Conservation (phyloP, 208 protist species). For the Zelonia costaricensis region DNA sequence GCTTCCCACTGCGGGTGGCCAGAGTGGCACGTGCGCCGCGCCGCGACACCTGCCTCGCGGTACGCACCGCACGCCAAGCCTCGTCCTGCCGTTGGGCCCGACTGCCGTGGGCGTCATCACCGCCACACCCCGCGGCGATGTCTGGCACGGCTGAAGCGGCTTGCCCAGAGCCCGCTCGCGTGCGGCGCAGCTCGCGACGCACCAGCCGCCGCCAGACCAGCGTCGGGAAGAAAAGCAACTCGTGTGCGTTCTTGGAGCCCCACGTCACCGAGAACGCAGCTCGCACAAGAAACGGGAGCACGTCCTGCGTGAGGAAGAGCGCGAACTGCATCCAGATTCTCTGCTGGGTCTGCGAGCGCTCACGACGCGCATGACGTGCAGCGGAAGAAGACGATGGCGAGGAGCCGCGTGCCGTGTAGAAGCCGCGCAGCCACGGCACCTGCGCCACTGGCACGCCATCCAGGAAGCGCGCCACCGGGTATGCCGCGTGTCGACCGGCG, state of each 20-base stretch:
- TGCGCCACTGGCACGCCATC: conserved; percentile 46
- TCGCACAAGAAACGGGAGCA: conserved; percentile 60
- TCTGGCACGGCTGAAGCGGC: too few species aligned
- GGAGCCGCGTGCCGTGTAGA: conserved; percentile 32
- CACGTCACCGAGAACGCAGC: conserved; percentile 66
- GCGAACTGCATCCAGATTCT: conserved; percentile 63
- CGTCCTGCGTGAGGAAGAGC: conserved; percentile 66
- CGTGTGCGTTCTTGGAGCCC: conserved; percentile 43
- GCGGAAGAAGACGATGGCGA: conserved; percentile 5
- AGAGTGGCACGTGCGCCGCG: conserved; percentile 7
- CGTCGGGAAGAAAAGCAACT: conserved; percentile 55
- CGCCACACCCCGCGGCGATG: neutral
- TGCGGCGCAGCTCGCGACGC: conserved; percentile 37
- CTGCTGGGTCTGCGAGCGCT: conserved; percentile 69
- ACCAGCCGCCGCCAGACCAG: conserved; percentile 54
- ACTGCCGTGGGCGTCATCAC: neutral
- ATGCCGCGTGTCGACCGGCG: conserved; percentile 38
- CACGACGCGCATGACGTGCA: conserved; percentile 14
- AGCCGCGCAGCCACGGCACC: conserved; percentile 66
- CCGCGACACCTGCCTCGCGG: neutral
- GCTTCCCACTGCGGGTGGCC: neutral
- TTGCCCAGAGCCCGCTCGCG: too few species aligned
- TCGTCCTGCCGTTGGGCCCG: neutral
- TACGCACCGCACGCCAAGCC: conserved; percentile 1
- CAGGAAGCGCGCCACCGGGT: conserved; percentile 56